Conservation (phyloP, 345 rosid species). For the Gossypium stocksii region DNA sequence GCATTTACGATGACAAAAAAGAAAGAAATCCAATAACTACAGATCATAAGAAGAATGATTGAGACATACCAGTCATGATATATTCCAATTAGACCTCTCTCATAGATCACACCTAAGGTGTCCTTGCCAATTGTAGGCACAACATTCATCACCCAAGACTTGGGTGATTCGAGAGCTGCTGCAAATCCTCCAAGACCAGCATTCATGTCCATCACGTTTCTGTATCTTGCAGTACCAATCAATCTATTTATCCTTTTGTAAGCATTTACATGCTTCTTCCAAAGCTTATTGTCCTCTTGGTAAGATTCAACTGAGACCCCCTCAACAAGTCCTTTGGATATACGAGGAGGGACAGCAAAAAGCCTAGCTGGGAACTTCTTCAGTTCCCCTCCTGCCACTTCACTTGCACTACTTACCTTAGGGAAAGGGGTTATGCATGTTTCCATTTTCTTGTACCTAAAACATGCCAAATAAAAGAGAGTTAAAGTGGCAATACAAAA, state of each 20-base stretch:
- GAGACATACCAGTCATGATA: slow-evolving; percentile 86
- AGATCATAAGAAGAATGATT: slow-evolving; percentile 3
- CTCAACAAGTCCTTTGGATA: slow-evolving; percentile 54
- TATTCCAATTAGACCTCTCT: slow-evolving; percentile 88
- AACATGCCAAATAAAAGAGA: slow-evolving; percentile 16
- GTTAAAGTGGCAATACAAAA: not conserved
- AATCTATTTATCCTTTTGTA: slow-evolving; percentile 70
- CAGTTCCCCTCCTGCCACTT: slow-evolving; percentile 80
- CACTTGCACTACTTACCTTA: slow-evolving; percentile 49
- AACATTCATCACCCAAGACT: slow-evolving; percentile 97
- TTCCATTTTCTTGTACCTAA: slow-evolving; percentile 76
- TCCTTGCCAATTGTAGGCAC: slow-evolving; percentile 70
- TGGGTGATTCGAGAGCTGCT: slow-evolving; percentile 82
- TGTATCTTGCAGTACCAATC: slow-evolving; percentile 74
- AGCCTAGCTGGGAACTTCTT: slow-evolving; percentile 91
- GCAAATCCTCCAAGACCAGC: slow-evolving; percentile 95
- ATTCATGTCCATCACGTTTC: slow-evolving; percentile 96
- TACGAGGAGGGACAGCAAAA: slow-evolving; percentile 67
- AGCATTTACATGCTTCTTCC: slow-evolving; percentile 68
- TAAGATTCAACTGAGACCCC: slow-evolving; percentile 57
- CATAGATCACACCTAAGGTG: slow-evolving; percentile 79
- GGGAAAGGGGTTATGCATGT: slow-evolving; percentile 72
- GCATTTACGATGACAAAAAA: not conserved
- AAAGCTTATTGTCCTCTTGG: slow-evolving; percentile 57
- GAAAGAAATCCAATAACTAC: not conserved